phyloP scores from a whole-genome alignment of 805 yeast species.

The Millerozyma acaciae region DNA sequence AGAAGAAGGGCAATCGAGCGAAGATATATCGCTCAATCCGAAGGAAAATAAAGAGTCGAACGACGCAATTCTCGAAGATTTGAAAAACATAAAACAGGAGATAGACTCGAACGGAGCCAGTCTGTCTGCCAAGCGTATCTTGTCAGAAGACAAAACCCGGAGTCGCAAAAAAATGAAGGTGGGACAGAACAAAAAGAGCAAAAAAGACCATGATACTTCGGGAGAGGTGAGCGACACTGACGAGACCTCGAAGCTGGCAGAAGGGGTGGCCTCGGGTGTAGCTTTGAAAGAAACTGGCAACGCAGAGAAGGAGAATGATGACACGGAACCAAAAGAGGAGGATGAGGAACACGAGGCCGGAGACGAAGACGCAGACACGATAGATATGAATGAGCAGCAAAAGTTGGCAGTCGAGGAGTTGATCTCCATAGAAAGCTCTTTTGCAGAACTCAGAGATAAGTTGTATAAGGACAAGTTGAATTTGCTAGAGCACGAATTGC shows the following conservation, averaged over 20 bases:
- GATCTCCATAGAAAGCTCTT: conserved; percentile 77
- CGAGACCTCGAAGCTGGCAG: conserved; percentile 13
- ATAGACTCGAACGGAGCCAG: not conserved
- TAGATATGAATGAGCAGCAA: conserved; percentile 40
- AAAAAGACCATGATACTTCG: conserved; percentile 1
- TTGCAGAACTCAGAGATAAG: conserved; percentile 81
- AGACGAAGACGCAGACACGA: conserved; percentile 10
- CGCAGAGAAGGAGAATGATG: conserved; percentile 12
- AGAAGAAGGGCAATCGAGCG: conserved; percentile 2
- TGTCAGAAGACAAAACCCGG: conserved; percentile 2
- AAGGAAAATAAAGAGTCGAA: conserved; percentile 8
- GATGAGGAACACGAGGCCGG: conserved; percentile 11
- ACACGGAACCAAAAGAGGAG: conserved; percentile 12
- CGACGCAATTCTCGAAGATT: conserved; percentile 6
- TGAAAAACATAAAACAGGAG: conserved; percentile 5
- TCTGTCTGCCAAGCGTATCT: not conserved
- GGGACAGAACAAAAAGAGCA: conserved; percentile 1
- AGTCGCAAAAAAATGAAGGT: conserved; percentile 4
- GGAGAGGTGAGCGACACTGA: conserved; percentile 6
- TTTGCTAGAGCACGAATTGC: conserved; percentile 75
- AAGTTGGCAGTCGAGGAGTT: conserved; percentile 67
- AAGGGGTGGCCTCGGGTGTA: not conserved
- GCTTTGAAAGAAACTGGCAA: conserved; percentile 9
- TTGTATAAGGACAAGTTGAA: conserved; percentile 79
- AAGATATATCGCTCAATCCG: conserved; percentile 5